A percentile compares a stretch with the other conserved stretches of the same genome.
Evolutionary conservation across 208 protist species (phyloP).

Genomic region (Cochliopodium minus): DNA sequence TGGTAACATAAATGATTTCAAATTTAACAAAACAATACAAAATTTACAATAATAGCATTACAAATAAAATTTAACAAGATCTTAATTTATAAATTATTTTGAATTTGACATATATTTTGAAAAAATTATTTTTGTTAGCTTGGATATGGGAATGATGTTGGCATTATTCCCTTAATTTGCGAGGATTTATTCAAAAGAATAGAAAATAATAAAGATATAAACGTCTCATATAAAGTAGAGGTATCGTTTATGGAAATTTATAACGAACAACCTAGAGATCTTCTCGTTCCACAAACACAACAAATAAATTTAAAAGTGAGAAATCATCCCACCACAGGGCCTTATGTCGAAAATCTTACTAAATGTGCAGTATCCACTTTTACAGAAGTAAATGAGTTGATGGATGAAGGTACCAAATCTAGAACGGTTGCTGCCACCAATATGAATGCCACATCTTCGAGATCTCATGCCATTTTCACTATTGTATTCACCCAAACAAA

Average conservation of each 20-base stretch:
- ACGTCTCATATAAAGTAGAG: conserved; percentile 1
- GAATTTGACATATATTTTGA: conserved; percentile 18
- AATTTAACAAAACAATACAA: background rate
- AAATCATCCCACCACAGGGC: conserved; percentile 50
- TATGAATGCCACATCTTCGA: conserved; percentile 28
- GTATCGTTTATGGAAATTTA: conserved; percentile 28
- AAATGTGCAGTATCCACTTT: conserved; percentile 40
- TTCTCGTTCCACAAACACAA: conserved; percentile 15
- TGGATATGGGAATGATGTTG: conserved; percentile 9
- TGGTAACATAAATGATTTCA: background rate
- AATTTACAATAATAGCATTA: background rate
- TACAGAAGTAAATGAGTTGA: conserved; percentile 43
- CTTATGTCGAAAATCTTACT: conserved; percentile 52
- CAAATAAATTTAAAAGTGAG: conserved; percentile 28
- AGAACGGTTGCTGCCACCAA: conserved; percentile 20
- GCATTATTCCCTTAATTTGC: conserved; percentile 19
- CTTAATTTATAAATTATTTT: background rate
- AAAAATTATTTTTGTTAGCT: no score
- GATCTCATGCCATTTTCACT: conserved; percentile 34
- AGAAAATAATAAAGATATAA: background rate
- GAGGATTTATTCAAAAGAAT: conserved; percentile 14
- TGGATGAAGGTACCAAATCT: conserved; percentile 30
- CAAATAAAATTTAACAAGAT: background rate
- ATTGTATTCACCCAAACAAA: conserved; percentile 27
- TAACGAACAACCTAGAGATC: conserved; percentile 26